phyloP scores from a whole-genome alignment of 2,329 filamentous ascomycete genomes.

The Curvularia eragrostidis region DNA sequence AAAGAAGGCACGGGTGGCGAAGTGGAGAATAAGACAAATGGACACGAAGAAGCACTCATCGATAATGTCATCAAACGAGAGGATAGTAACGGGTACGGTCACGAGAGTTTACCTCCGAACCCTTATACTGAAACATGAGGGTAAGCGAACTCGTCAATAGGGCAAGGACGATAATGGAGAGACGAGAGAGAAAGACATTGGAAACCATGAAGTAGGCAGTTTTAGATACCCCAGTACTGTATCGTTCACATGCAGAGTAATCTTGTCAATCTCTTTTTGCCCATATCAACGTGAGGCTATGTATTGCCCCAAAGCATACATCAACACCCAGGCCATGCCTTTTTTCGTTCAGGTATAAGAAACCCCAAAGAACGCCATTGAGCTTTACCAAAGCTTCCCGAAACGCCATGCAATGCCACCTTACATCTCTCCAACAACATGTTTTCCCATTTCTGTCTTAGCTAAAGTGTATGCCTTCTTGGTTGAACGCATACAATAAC shows the following conservation, averaged over 20 bases:
- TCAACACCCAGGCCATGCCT: not conserved
- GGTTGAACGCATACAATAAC: constrained; percentile 82
- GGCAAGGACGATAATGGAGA: not conserved
- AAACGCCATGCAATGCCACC: constrained; percentile 14
- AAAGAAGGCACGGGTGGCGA: not conserved
- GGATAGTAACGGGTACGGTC: constrained; percentile 26
- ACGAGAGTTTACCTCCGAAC: constrained; percentile 30
- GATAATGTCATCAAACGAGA: constrained; percentile 4
- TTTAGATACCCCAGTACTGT: constrained; percentile 13
- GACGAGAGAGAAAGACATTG: not conserved
- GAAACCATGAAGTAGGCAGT: not conserved
- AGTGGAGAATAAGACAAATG: not conserved
- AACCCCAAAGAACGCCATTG: not conserved
- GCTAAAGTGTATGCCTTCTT: constrained; percentile 91
- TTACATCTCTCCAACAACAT: not conserved
- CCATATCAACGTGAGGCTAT: not conserved
- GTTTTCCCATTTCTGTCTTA: constrained; percentile 42
- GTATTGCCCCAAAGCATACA: not conserved
- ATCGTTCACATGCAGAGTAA: constrained; percentile 11
- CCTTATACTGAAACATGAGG: constrained; percentile 23
- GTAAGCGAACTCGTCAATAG: not conserved
- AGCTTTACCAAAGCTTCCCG: not conserved
- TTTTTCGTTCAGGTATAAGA: constrained; percentile 6
- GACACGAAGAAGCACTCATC: not conserved
- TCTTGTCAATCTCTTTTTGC: not conserved